Percentiles rank a stretch among this genome's conserved stretches.
Conservation (phyloP, 805 yeast species). For the Myxozyma geophila region DNA sequence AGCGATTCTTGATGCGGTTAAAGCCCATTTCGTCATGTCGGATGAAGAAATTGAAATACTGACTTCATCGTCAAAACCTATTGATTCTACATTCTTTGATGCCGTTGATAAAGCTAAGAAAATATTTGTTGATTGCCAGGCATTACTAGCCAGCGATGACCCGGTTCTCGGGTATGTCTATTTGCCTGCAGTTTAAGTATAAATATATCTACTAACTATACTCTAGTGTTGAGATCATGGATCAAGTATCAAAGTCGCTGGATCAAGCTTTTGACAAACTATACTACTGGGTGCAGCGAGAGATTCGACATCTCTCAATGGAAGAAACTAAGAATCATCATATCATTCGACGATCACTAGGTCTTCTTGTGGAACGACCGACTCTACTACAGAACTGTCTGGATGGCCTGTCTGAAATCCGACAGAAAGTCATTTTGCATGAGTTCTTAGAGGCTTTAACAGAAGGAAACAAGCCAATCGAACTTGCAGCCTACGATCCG, state of each 20-base stretch:
- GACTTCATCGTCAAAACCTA: slow-evolving; percentile 41
- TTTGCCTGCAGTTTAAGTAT: background rate
- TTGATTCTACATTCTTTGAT: slow-evolving; percentile 60
- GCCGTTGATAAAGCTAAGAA: slow-evolving; percentile 63
- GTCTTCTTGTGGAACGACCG: slow-evolving; percentile 46
- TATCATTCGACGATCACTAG: slow-evolving; percentile 37
- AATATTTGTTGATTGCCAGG: slow-evolving; percentile 70
- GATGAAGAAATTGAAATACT: slow-evolving; percentile 73
- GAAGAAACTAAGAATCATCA: slow-evolving; percentile 37
- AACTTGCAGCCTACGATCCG: slow-evolving; percentile 76
- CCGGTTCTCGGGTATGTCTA: slow-evolving; percentile 39
- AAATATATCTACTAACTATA: background rate
- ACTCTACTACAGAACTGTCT: slow-evolving; percentile 60
- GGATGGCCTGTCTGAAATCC: slow-evolving; percentile 64
- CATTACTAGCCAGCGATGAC: slow-evolving; percentile 70
- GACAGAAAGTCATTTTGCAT: slow-evolving; percentile 65
- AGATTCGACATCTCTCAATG: slow-evolving; percentile 34
- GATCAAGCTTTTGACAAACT: slow-evolving; percentile 60
- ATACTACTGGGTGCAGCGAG: slow-evolving; percentile 49
- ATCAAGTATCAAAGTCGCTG: slow-evolving; percentile 57
- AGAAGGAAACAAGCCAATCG: slow-evolving; percentile 54
- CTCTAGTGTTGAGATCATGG: slow-evolving; percentile 56
- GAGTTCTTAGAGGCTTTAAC: slow-evolving; percentile 60
- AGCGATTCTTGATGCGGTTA: slow-evolving; percentile 45
- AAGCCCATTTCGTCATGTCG: slow-evolving; percentile 65